Evolutionary conservation across 2,329 filamentous ascomycete species (phyloP), one percentile per base, ranked within the genome.

Genomic region (Fusarium sarcochroum): DNA sequence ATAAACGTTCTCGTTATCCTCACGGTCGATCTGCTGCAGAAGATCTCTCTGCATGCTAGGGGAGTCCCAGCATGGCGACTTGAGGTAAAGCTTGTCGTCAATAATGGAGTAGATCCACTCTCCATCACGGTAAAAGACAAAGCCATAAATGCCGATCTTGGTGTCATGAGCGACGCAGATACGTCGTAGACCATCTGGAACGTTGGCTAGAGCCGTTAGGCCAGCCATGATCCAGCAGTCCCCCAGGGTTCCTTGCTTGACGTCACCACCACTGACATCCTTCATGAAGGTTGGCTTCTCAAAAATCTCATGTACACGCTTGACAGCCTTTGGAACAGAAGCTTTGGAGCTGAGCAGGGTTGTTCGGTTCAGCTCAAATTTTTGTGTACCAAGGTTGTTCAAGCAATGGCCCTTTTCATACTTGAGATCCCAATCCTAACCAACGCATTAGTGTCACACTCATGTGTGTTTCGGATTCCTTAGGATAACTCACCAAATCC

Each of bases 71-170:
- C 92, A 91, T 6, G 93, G 91, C 3, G 92, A 93, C 62, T 90
- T 92, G 18, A 97, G 86, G 76, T 93, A 97, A 4, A 97, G 85
- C 79, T 97, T 97, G 78, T 97, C 94, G 75, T 97, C 94, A 61
- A 97, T 89, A 65, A 97, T 94, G 59, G 92, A 94, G 72, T 94
- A 93, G 58, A 95, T 92, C 94, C 93, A 97, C 79, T 96, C 93
- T 53, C 93, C 93, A 74, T 97, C 93, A 76, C 93, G 84, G 76
- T 91, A 92, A 76, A 97, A 97, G 48, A 97, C 92, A 74, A 97
- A 97, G 2, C 93, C 93, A 73, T 97, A 97, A 5, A 97, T 93
- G 10, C 93, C 93, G 50, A 96, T 89, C 67, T 78, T 84, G 11
- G 86, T 87, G 71, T 97, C 88, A 42, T 91, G 89, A 45, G 89